These are phyloP conservation scores for Ogataea nakhonphanomensis DNA, from an alignment of 805 yeast species.

Conservation along the genomic window DNA sequence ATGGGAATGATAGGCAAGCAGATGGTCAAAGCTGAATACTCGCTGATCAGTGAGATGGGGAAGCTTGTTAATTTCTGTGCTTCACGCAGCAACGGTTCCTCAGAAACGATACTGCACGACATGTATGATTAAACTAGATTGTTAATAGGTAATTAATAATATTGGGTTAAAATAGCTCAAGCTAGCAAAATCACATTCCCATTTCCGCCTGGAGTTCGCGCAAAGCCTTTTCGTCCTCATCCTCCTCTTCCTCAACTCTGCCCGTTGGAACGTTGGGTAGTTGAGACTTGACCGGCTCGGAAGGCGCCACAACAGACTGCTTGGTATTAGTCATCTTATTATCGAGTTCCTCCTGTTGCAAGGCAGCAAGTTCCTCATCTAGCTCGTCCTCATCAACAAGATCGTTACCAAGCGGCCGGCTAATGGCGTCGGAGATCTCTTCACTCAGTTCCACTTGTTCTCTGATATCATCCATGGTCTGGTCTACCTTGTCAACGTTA, in stretches of 20 bases:
- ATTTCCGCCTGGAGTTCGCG: slow-evolving; percentile 80
- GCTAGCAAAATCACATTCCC: slow-evolving; percentile 42
- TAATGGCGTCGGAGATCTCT: slow-evolving; percentile 93
- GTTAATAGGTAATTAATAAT: neutral
- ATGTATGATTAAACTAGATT: slow-evolving; percentile 39
- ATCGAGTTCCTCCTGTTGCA: slow-evolving; percentile 78
- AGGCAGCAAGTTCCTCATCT: slow-evolving; percentile 85
- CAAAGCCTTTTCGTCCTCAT: slow-evolving; percentile 81
- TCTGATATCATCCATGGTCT: slow-evolving; percentile 96
- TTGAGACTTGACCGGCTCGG: slow-evolving; percentile 24
- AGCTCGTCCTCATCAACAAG: slow-evolving; percentile 84
- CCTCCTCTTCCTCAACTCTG: slow-evolving; percentile 52
- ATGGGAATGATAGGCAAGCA: slow-evolving; percentile 42
- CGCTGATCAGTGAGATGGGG: slow-evolving; percentile 54
- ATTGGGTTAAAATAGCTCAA: neutral
- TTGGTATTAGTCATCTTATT: slow-evolving; percentile 50
- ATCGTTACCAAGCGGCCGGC: slow-evolving; percentile 86
- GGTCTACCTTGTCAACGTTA: slow-evolving; percentile 94
- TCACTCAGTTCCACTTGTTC: slow-evolving; percentile 95
- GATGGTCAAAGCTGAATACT: slow-evolving; percentile 46
- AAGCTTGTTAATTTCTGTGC: slow-evolving; percentile 51
- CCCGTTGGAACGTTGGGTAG: slow-evolving; percentile 47
- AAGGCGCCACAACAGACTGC: slow-evolving; percentile 22
- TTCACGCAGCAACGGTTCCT: slow-evolving; percentile 50
- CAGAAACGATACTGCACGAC: slow-evolving; percentile 43